These are phyloP conservation scores for Atkinsonella texensis DNA, from an alignment of 2,329 filamentous ascomycete species.

Conservation along the genomic window DNA sequence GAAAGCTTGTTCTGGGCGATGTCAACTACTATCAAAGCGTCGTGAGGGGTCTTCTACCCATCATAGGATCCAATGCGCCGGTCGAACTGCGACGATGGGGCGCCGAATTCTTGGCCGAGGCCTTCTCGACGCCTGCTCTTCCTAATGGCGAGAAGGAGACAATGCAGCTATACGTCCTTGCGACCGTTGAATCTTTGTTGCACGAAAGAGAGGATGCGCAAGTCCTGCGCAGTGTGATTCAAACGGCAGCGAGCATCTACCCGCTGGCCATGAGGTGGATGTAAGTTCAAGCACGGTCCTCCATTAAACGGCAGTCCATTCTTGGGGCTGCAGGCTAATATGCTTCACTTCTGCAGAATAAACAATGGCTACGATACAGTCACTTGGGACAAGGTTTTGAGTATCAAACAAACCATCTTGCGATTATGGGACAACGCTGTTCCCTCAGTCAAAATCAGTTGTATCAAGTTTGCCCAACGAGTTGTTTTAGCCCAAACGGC, in stretches of 20 bases:
- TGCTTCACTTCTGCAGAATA: slow-evolving; percentile 46
- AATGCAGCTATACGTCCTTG: slow-evolving; percentile 64
- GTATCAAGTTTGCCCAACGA: slow-evolving; percentile 92
- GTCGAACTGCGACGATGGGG: slow-evolving; percentile 90
- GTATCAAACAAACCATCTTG: slow-evolving; percentile 82
- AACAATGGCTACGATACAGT: slow-evolving; percentile 70
- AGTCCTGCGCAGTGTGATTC: slow-evolving; percentile 77
- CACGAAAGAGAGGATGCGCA: slow-evolving; percentile 63
- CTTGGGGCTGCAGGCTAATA: neutral
- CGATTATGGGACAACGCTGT: slow-evolving; percentile 74
- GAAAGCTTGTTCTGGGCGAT: slow-evolving; percentile 79
- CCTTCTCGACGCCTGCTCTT: slow-evolving; percentile 85
- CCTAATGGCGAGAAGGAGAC: slow-evolving; percentile 67
- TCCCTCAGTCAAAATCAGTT: slow-evolving; percentile 75
- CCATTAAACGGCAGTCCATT: neutral
- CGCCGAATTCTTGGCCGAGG: slow-evolving; percentile 88
- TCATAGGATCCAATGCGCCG: slow-evolving; percentile 63
- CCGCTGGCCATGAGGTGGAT: slow-evolving; percentile 85
- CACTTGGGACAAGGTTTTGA: slow-evolving; percentile 77
- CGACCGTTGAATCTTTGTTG: slow-evolving; percentile 59
- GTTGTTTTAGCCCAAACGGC: slow-evolving; percentile 86
- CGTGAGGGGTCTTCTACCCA: slow-evolving; percentile 83
- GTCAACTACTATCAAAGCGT: slow-evolving; percentile 84
- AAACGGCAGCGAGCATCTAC: slow-evolving; percentile 86
- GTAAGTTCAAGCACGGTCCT: slow-evolving; percentile 51